Base-by-base conservation (phyloP, 345 rosid species). In the Eutrema heterophyllum region DNA sequence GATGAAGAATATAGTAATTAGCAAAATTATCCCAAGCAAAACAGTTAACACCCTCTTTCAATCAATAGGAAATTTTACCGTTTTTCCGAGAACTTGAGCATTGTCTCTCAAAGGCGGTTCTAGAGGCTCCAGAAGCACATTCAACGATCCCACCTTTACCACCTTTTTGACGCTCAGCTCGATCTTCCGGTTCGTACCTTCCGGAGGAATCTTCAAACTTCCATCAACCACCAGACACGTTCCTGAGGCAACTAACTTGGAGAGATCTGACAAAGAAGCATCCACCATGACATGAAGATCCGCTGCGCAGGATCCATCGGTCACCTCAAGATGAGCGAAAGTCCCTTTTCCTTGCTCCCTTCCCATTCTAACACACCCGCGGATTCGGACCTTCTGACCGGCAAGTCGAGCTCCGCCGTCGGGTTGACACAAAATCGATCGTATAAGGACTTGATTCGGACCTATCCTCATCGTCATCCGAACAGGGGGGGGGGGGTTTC, bases 291-390 rank as follows among this genome's bases (percentile, higher is more conserved):
- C n/a, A n/a, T n/a, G n/a, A n/a, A n/a, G 84, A 76, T 90, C 87
- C 45, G 87, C 90, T 10, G 90, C 82, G 54, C 96, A 90, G 12
- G 98, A 85, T 12, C 98, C 98, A 21, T 93, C 98, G 69, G 84
- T 90, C 15, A 93, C 68, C 80, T 87, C 98, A 71, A 93, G 80
- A 72, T 90, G 90, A 0, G 98, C 96, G 45, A 93, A 93, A 1
- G 86, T 32, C 3, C 97, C 97, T 63, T 85, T 84, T 9, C 97
- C 98, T 73, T 93, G 98, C 68, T 86, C 91, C 11, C 98, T 86
- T 12, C 98, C 97, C 0, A 90, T 88, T 79, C 85, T 90, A 48
- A 90, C 98, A 97, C 90, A 89, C 1, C 98, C 97, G n/a, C 92
- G 90, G n/a, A 86, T 78, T 33, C 88, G 84, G 32, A 88, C 86